Conservation (phyloP, 202 grass and related monocot genomes). For the Zoysia matrella region DNA sequence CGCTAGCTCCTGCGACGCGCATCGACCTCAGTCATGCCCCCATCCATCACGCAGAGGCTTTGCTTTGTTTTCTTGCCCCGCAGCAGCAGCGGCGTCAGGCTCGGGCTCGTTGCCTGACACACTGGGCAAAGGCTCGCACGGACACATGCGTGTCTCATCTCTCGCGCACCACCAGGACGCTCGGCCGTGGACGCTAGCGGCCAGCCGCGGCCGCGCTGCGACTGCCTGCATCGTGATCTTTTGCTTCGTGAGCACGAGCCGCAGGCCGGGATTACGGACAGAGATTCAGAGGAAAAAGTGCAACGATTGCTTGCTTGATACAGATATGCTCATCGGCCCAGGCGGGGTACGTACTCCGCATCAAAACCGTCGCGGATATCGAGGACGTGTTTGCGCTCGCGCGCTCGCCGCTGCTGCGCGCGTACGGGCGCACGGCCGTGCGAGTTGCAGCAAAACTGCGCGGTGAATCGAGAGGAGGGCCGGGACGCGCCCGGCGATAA, state of each 20-base stretch:
- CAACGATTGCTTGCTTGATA: not conserved
- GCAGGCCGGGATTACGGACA: slow-evolving; percentile 35
- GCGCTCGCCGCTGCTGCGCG: not conserved
- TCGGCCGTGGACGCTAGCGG: slow-evolving; percentile 6
- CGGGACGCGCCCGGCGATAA: not conserved
- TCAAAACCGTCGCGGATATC: slow-evolving; percentile 15
- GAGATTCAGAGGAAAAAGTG: not conserved
- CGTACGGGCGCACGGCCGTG: not conserved
- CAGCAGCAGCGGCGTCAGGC: not conserved
- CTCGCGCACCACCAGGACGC: not conserved
- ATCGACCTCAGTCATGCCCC: too few relatives aligned
- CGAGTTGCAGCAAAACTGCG: not conserved
- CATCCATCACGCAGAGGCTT: not conserved
- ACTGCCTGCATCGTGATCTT: slow-evolving; percentile 44
- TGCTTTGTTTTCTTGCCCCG: slow-evolving; percentile 36
- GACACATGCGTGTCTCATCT: slow-evolving; percentile 31
- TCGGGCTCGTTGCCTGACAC: slow-evolving; percentile 1
- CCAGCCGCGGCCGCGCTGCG: not conserved
- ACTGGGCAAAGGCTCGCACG: slow-evolving; percentile 32
- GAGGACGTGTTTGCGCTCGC: not conserved
- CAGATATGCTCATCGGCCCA: not conserved
- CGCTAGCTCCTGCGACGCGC: too few relatives aligned
- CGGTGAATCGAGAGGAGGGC: not conserved
- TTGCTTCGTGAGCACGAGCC: slow-evolving; percentile 12
- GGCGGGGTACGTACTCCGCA: not conserved